Evolutionary conservation across 495 filamentous ascomycete genomes (phyloP), one percentile per base, ranked within the genome.

Genomic region (Penicillium fimorum): DNA sequence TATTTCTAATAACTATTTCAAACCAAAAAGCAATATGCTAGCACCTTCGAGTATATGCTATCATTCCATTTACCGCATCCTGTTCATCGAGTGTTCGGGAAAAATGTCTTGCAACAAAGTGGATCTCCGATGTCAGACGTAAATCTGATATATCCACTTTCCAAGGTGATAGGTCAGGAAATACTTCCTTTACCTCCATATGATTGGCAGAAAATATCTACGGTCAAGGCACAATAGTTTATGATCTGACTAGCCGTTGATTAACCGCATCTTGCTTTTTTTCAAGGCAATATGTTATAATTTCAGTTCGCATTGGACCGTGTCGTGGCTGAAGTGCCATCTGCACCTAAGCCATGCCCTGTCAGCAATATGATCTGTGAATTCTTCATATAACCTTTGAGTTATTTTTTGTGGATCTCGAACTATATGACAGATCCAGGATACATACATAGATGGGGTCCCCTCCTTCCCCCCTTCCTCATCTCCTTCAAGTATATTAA

Each of bases 401-500:
- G 30, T 47, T 33, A 41, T 40, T 43, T 57, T 20, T 13, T 17
- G 44, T n/a, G 30, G 9, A 44, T 11, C 17, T 9, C 30, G 24
- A 22, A 43, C 4, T 30, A 65, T 59, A 65, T 60, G 60, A 65
- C 47, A 65, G 43, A 40, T 59, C 56, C 40, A 22, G 44, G 41
- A 17, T 29, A 42, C 44, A 49, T 47, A 25, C 24, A 8, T 27
- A 38, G 38, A 24, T 46, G 53, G 22, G n/a, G n/a, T 20, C 4
- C 30, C 35, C 51, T 30, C 52, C 38, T 56, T 50, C 38, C 22
- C 30, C 22, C 43, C 33, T 62, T 32, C 33, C 47, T 59, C 52
- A 50, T 48, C 53, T 37, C 33, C 45, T 40, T n/a, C 18, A 49
- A 49, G 46, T 59, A 60, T 60, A 60, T 48, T 55, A 55, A 49